Percentiles rank a stretch among this genome's conserved stretches.
Evolutionary conservation across 805 yeast species (phyloP).

Genomic region (Saccharomyces paradoxus): DNA sequence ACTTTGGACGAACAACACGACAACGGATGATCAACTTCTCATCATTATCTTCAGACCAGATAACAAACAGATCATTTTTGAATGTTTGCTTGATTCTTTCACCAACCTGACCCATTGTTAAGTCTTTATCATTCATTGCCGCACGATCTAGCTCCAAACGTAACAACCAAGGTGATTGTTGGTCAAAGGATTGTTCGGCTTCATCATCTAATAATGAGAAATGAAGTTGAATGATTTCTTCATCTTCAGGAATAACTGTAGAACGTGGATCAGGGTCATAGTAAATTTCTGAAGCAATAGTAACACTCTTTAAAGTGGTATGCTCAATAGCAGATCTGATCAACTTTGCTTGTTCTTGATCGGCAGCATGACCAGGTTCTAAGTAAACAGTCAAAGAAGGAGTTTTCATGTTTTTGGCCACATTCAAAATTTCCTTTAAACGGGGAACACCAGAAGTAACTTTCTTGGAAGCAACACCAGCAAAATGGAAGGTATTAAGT

Average conservation of each 20-base stretch:
- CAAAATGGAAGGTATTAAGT: conserved; percentile 93
- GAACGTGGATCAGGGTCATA: conserved; percentile 97
- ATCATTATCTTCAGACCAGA: conserved; percentile 99
- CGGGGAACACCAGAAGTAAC: conserved; percentile 97
- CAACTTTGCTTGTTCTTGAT: conserved; percentile 88
- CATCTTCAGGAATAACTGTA: conserved; percentile 94
- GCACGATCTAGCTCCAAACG: conserved; percentile 97
- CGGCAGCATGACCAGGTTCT: conserved; percentile 68
- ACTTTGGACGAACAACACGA: conserved; percentile 93
- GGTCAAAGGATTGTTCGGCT: conserved; percentile 85
- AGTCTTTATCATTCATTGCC: conserved; percentile 94
- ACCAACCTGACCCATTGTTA: conserved; percentile 97
- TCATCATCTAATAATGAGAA: conserved; percentile 97
- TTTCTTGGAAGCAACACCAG: conserved; percentile 94
- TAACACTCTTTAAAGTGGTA: conserved; percentile 87
- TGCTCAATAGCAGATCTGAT: conserved; percentile 97
- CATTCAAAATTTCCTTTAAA: conserved; percentile 94
- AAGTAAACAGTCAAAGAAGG: conserved; percentile 97
- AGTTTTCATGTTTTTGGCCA: conserved; percentile 97
- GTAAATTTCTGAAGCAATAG: conserved; percentile 93
- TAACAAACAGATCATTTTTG: conserved; percentile 90
- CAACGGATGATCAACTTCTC: conserved; percentile 95
- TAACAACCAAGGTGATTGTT: conserved; percentile 95
- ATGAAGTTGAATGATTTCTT: conserved; percentile 93
- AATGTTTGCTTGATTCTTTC: conserved; percentile 87